Base-by-base conservation (phyloP, 1,284 basidiomycete species). In the Trichosporon faecale region DNA sequence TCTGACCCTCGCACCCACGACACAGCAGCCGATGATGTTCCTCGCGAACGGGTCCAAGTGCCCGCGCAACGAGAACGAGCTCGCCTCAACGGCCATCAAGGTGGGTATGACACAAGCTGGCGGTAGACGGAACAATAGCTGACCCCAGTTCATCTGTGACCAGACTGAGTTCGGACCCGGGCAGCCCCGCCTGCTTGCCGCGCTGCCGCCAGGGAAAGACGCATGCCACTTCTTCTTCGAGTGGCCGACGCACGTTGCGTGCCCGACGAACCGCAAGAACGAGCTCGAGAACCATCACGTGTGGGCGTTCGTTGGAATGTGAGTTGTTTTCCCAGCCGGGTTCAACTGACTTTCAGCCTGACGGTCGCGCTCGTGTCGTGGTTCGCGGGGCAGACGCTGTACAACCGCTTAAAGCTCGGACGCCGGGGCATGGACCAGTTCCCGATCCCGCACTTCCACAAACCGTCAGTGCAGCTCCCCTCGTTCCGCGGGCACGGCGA, bases 141-240 rank as follows among this genome's bases (percentile, higher is more conserved):
- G 21, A 69, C 64, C 6, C 16, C 71, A 83, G 81, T 83, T 84
- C 68, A 75, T 83, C 37, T 82, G 81, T 71, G 77, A 72, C 55
- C 80, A 74, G 49, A 68, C 75, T 29, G 78, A 80, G 46, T 84
- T 81, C 69, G 68, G 74, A 33, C 76, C 79, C 3, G 82, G 82
- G 11, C 77, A 67, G 11, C 83, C 82, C 1, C 69, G 71, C 2
- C 76, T 84, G 18, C 71, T 83, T 3, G 80, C 82, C 4, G 74
- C 80, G 5, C 72, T 84, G 0, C 83, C 83, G 6, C 75, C 79
- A 0, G 75, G 76, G 16, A 70, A 75, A 33, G 71, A 81, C 27
- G 74, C 77, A 29, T 84, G 83, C 68, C 78, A 81, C 63, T 84
- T 82, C 73, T 80, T 79, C 76, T 83, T 84, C 67, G 83, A 84